Percentiles rank a stretch among this genome's conserved stretches.
Conservation (phyloP, 2,329 filamentous ascomycete genomes). For the Epichloe uncinata region DNA sequence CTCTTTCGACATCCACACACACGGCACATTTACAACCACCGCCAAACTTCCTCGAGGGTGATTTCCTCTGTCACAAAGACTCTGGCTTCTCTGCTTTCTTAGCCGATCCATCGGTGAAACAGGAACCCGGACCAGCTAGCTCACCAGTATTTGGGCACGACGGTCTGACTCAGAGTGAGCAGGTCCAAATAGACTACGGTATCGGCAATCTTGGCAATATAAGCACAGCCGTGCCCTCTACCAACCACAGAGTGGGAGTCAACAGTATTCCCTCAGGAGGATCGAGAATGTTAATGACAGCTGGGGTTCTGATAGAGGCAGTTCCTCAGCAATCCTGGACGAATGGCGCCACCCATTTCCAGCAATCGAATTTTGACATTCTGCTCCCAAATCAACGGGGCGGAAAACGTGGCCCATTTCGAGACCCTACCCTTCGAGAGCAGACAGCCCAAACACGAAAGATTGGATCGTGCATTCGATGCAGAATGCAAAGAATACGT, state of each 20-base stretch:
- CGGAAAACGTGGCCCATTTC: constrained; percentile 39
- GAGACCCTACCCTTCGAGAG: constrained; percentile 34
- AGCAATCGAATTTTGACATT: constrained; percentile 17
- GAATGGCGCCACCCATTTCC: constrained; percentile 3
- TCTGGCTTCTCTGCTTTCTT: not conserved
- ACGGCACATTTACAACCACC: constrained; percentile 1
- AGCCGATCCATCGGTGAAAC: constrained; percentile 1
- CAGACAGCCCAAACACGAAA: constrained; percentile 44
- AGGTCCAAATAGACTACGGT: not conserved
- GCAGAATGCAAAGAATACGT: constrained; percentile 48
- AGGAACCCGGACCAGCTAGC: not conserved
- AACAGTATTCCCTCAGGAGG: not conserved
- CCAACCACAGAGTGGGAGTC: not conserved
- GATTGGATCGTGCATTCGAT: constrained; percentile 46
- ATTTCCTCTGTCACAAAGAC: not conserved
- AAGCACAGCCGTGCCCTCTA: not conserved
- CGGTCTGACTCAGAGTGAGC: not conserved
- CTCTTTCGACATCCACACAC: not conserved
- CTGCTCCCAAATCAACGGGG: constrained; percentile 18
- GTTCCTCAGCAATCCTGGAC: not conserved
- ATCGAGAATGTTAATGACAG: not conserved
- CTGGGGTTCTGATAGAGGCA: not conserved
- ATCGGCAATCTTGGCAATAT: not conserved
- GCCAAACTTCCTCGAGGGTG: not conserved
- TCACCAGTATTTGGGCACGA: not conserved